Base-by-base conservation (phyloP, 805 yeast species). In the Trichomonascus vanleenenianus region DNA sequence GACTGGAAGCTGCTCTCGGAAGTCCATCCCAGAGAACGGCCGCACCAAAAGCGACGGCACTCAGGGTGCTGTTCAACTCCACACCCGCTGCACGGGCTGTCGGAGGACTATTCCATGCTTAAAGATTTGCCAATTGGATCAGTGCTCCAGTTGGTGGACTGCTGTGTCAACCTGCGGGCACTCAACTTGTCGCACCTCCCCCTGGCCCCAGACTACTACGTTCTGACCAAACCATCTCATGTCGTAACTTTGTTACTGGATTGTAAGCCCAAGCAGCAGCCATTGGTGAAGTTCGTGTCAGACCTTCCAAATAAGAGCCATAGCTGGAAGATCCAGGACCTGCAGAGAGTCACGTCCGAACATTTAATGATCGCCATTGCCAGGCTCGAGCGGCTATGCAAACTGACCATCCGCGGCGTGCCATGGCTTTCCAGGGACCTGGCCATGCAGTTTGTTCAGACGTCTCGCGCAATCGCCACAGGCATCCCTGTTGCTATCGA, bases 61-160 rank as follows among this genome's bases (percentile, higher is more conserved):
- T 32, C 16, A 25, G 42, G 12, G n/a, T 27, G 31, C 38, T 39
- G 37, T 39, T 42, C 41, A 11, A 37, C 43, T 4, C 43, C 52
- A 2, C 46, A 57, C 7, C 75, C 77, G 46, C 78, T 81, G 51
- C 60, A 85, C 32, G 56, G 71, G 44, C 81, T 76, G 59, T 83
- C 83, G 61, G 71, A 85, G 2, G 68, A 74, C 16, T 72, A 81
- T 22, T 22, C 27, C 8, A 22, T 22, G 27, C 27, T 22, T n/a
- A 78, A 74, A 53, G 96, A 87, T 59, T 59, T 87, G 5, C 96
- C 96, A 1, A 65, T 82, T 25, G 96, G 96, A 0, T 77, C 78
- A 50, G 56, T 88, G 8, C 57, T 87, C 11, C 94, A 85, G 59
- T 56, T 86, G 32, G 57, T 87, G 33, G 73, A 72, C n/a, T 65